Percentiles rank a stretch among this genome's conserved stretches.
phyloP scores from a whole-genome alignment of 2,329 filamentous ascomycete species.

The Aspergillus sojae region DNA sequence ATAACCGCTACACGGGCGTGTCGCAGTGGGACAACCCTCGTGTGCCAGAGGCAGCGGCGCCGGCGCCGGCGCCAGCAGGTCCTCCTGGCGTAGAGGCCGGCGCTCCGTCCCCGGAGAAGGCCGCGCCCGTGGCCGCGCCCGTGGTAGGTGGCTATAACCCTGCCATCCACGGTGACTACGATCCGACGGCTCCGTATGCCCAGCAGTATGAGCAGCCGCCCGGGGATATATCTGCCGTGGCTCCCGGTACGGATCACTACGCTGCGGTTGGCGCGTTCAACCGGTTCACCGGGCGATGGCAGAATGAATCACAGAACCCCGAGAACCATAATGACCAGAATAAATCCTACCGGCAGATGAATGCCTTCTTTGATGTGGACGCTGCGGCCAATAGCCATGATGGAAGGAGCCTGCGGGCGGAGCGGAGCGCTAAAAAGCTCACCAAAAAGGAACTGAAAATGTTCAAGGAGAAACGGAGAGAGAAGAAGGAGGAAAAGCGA shows the following conservation, averaged over 20 bases:
- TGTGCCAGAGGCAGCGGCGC: slow-evolving; percentile 53
- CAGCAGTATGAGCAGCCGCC: slow-evolving; percentile 53
- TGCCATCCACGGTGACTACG: slow-evolving; percentile 93
- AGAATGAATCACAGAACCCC: slow-evolving; percentile 65
- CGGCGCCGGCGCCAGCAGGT: slow-evolving; percentile 32
- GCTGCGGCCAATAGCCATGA: slow-evolving; percentile 89
- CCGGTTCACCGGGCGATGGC: slow-evolving; percentile 83
- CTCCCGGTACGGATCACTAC: slow-evolving; percentile 55
- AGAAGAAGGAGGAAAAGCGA: slow-evolving; percentile 92
- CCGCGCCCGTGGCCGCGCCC: slow-evolving; percentile 32
- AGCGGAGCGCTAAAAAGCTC: slow-evolving; percentile 81
- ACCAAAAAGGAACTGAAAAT: slow-evolving; percentile 84
- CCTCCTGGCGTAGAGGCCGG: slow-evolving; percentile 36
- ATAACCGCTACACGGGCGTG: slow-evolving; percentile 74
- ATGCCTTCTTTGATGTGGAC: slow-evolving; percentile 94
- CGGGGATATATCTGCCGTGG: slow-evolving; percentile 37
- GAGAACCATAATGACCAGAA: slow-evolving; percentile 84
- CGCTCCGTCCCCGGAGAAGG: slow-evolving; percentile 34
- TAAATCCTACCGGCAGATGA: slow-evolving; percentile 86
- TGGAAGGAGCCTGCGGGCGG: slow-evolving; percentile 86
- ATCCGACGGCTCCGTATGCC: slow-evolving; percentile 94
- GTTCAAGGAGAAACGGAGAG: slow-evolving; percentile 86
- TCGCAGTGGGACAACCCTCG: slow-evolving; percentile 89
- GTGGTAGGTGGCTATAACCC: slow-evolving; percentile 83
- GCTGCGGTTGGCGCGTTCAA: slow-evolving; percentile 79